Evolutionary conservation across 805 yeast species (phyloP), one percentile per base, ranked within the genome.

Genomic region (Yarrowia keelungensis): DNA sequence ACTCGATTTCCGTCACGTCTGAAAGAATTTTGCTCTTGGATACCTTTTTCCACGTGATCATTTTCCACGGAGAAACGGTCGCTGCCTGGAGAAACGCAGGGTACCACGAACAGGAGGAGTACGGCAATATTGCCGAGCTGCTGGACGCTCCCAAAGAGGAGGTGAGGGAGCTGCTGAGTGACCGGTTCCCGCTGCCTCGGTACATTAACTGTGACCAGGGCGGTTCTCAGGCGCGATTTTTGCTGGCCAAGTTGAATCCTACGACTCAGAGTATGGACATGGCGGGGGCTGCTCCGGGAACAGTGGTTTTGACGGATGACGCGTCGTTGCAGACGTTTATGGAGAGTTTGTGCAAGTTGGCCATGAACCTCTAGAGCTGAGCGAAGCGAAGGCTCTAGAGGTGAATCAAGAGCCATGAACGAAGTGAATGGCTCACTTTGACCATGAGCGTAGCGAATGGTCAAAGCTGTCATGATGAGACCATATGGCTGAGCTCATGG

Each of bases 121-220:
- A 92, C 78, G 94, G 87, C 43, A 91, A 92, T 75, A 92, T 95
- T 81, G 90, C 90, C 79, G 87, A 85, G 68, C 85, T 95, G 78
- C 86, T 95, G 74, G 94, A 91, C 70, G 93, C 89, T 72, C 97
- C 99, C 56, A 88, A 91, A 75, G 84, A 85, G 68, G 99, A 95
- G 79, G 98, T 98, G 26, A 94, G 97, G 8, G 92, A 89, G 74
- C 83, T 96, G 72, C 86, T 95, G 75, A 86, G 90, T 46, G 98
- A 95, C 77, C 86, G 99, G 77, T 94, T 92, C 87, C 99, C 99
- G 74, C 84, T 95, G 76, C 99, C 99, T 59, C 87, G 99, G 80
- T 95, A 94, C 76, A 93, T 95, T 74, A 97, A 94, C 75, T 92
- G 97, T 70, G 98, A 94, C 77, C 98, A 94, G 74, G 98, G 99